Base-by-base conservation (phyloP, 345 rosid species). In the Linum lewisii region DNA sequence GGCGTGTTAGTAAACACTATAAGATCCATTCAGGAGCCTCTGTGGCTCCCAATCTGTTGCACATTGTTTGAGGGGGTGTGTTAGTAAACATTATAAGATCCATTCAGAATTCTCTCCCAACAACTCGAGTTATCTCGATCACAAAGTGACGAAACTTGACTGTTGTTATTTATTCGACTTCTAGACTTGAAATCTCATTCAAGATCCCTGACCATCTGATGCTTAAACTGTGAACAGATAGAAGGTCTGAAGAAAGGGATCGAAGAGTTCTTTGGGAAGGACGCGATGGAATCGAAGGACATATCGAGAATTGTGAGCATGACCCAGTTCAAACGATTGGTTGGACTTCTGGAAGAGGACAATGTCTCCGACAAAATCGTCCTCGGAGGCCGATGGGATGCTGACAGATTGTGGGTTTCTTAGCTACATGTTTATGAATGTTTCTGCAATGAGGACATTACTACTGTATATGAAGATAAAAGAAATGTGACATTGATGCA, bases 231-330 rank as follows among this genome's bases (percentile, higher is more conserved):
- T 13, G 3, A 8, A 24, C 64, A 78, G 86, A 71, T 81, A 24
- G 75, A 79, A 24, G 74, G 77, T 10, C 63, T 78, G 10, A 70
- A 22, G 55, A 61, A 29, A 37, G 75, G 47, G 47, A 18, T 78
- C n/a, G 76, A 74, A 34, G 79, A 70, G 44, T 77, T 52, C 63
- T 81, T 76, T 1, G 81, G 83, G 45, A 65, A 68, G 54, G 52
- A 69, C 56, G 78, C 80, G 6, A 57, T 81, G 70, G 83, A 72
- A 57, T 78, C 81, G 0, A 72, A 53, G 56, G 78, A 81, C 71
- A 60, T 70, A 21, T 77, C 74, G 19, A 67, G 83, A 1, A 61
- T 81, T 15, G 81, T 77, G 38, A 74, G 63, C 68, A 22, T 47
- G 21, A 63, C 51, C 63, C 81, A 81, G 56, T 79, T 72, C 61